Evolutionary conservation across 2,329 filamentous ascomycete genomes (phyloP), one percentile per base, ranked within the genome.

Genomic region (Exophiala dermatitidis): DNA sequence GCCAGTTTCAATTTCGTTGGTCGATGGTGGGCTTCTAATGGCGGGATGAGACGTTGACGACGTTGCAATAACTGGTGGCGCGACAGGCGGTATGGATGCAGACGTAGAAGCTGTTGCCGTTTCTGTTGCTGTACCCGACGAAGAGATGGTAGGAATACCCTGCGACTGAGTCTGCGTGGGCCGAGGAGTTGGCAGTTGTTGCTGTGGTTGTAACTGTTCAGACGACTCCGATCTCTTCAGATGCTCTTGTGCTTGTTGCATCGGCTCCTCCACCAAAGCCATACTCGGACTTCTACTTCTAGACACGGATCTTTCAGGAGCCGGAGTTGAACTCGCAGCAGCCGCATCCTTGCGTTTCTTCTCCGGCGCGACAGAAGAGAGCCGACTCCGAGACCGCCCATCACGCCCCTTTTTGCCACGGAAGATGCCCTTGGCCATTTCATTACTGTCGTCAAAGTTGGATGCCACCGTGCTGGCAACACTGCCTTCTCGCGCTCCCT

Each of bases 331-430:
- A 19, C 19, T 2, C 19, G 8, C 44, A 37, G 28, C 45, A 28
- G 5, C 29, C 8, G 10, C 29, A n/a, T 46, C 36, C 51, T 57
- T 44, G 26, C 46, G 50, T 48, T 50, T 50, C 37, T 43, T 56
- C 32, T 53, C 49, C 29, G 45, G 47, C 3, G 50, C 52, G 12
- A 53, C 40, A 19, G 44, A 8, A 10, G 46, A 52, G n/a, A 31
- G 45, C 32, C 28, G 36, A 41, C 38, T 56, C 31, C 46, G 43
- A 9, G 32, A 8, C 28, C 47, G 33, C 3, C n/a, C 19, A 10
- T 50, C 47, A 33, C 48, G 44, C 4, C 37, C 34, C 2, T 29
- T 40, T 33, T 60, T 56, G 26, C 54, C 54, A 44, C 58, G 54
- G 31, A 60, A 60, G 36, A 60, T 49, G 19, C 19, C 46, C 26